Evolutionary conservation across 2,329 filamentous ascomycete species (phyloP), one percentile per base, ranked within the genome.

Genomic region (Aplosporella prunicola): DNA sequence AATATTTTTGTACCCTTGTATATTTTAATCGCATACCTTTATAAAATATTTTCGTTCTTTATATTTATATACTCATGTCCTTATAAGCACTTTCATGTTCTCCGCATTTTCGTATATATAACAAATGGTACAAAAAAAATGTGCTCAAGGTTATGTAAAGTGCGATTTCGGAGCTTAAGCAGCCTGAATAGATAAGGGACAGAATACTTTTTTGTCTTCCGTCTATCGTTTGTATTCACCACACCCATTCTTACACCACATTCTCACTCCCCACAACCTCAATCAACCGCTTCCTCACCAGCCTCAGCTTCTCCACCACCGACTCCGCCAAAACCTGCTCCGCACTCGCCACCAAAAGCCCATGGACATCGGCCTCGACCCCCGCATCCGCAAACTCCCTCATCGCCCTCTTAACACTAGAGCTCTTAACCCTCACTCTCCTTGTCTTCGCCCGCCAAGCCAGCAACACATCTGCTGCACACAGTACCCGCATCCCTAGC

Each of bases 401-500:
- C 43, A 67, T 38, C 35, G 44, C 42, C 33, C 29, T 43, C 23
- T 53, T 43, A 0, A 66, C 27, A 22, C 45, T 40, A 4, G 41
- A 45, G 11, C 47, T 49, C 14, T 45, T 43, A 4, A 46, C 40
- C 5, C 39, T 41, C 11, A 51, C 33, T 30, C 45, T 45, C 22
- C 41, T 35, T 8, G 13, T 18, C 6, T 35, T 29, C 39, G 63
- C 36, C 23, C 13, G 27, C 27, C 57, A 55, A 4, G 33, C 27
- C 37, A 64, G 35, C 20, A 67, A 48, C 6, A 62, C 52, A n/a
- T 64, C 61, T 7, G 58, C 52, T 5, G 53, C 57, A 40, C 59
- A 61, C 5, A 72, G 39, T 1, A 71, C 52, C n/a, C 58, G 50
- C 43, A 69, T 49, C 0, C 71, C 73, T 25, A 82, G 60, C 2